Evolutionary conservation across 306 rosid genomes (phyloP), one percentile per base, ranked within the genome.

Genomic region (Lagenaria siceraria): DNA sequence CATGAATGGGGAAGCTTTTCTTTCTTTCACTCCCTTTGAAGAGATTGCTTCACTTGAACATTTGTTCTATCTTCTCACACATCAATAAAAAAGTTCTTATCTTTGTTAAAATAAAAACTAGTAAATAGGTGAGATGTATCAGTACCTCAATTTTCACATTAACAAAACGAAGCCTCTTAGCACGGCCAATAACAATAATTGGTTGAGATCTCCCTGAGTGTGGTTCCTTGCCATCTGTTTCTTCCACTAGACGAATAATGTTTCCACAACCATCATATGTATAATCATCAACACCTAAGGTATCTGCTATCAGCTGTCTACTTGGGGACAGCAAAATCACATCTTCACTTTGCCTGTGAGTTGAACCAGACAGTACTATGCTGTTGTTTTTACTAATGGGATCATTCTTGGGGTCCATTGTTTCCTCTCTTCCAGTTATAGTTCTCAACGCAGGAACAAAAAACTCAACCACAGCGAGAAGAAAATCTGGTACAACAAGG

Each of bases 401-500:
- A 78, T 95, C 99, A 77, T 95, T 95, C 83, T 83, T 86, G 6
- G 92, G 92, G 85, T 95, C 97, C 93, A 85, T 80, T 53, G 86
- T 80, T 86, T 95, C 99, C 79, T 95, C 97, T 85, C 97, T 89
- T 82, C 99, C 99, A 43, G 96, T 95, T 36, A 95, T 86, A 81
- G 92, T 79, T 70, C 97, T 88, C 80, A 95, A 84, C 77, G 97
- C 87, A 74, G 99, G 99, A 69, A 95, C 97, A 87, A 95, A 92
- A 85, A 90, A 92, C 82, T 95, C 99, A 46, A 90, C 91, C 85
- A 90, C 97, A 38, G 97, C 97, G 78, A 95, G 90, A 84, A 95
- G 97, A 77, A 92, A 95, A 86, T 95, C 99, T n/a, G 97, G 97
- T 75, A 92, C 97, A 66, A 92, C 93, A 80, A 95, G 97, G 81